These are phyloP conservation scores for Ophiostoma himal-ulmi DNA, from an alignment of 2,329 filamentous ascomycete genomes.

Conservation along the genomic window DNA sequence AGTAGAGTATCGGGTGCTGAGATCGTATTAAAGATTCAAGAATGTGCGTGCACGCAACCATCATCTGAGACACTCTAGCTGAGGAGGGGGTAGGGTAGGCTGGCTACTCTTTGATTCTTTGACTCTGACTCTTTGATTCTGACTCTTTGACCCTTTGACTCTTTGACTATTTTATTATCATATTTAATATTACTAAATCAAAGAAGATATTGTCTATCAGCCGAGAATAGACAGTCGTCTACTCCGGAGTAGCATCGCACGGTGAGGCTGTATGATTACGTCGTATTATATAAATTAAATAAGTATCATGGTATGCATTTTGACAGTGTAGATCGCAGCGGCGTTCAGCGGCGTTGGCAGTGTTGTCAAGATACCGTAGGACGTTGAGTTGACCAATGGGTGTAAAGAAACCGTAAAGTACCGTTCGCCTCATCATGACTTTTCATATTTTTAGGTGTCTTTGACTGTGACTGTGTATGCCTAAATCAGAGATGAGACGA, in stretches of 20 bases:
- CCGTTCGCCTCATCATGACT: too few relatives aligned
- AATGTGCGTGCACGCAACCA: slow-evolving; percentile 11
- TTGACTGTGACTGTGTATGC: too few relatives aligned
- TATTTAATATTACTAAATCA: too few relatives aligned
- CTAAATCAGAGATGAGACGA: too few relatives aligned
- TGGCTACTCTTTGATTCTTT: neutral
- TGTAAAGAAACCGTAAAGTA: too few relatives aligned
- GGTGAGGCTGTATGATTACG: slow-evolving; percentile 11
- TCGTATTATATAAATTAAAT: slow-evolving; percentile 12
- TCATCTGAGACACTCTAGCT: slow-evolving; percentile 3
- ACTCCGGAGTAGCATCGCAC: neutral
- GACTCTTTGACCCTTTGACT: neutral
- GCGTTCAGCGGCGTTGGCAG: too few relatives aligned
- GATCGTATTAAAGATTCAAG: neutral
- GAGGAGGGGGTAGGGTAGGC: neutral
- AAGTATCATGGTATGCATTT: neutral
- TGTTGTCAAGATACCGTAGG: too few relatives aligned
- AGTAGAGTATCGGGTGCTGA: neutral
- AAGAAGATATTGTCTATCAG: neutral
- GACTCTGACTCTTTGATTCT: neutral
- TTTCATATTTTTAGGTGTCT: too few relatives aligned
- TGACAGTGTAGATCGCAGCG: neutral
- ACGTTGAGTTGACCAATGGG: too few relatives aligned
- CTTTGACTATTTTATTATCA: too few relatives aligned
- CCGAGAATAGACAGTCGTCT: neutral